These are phyloP conservation scores for Aspergillus carlsbadensis DNA, from an alignment of 495 filamentous ascomycete species.

Conservation along the genomic window DNA sequence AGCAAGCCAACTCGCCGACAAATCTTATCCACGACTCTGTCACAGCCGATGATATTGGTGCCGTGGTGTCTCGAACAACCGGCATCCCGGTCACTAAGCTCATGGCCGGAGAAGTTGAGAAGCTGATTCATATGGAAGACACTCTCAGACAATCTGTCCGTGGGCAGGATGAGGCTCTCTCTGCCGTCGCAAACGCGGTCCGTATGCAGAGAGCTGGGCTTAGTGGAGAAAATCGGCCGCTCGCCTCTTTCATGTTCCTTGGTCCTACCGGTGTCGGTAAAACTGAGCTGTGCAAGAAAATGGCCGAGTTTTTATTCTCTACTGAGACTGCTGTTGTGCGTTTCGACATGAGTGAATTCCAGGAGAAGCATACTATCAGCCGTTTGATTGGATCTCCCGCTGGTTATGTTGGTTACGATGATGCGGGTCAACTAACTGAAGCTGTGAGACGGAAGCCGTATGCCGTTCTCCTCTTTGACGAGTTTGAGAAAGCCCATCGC, in stretches of 20 bases:
- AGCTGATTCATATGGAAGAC: conserved; percentile 93
- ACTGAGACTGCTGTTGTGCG: conserved; percentile 86
- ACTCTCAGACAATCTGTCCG: conserved; percentile 78
- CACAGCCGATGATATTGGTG: conserved; percentile 87
- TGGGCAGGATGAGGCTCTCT: conserved; percentile 91
- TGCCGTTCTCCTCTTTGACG: conserved; percentile 91
- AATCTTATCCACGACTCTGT: conserved; percentile 86
- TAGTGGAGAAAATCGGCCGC: conserved; percentile 83
- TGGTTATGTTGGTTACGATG: conserved; percentile 95
- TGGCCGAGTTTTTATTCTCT: conserved; percentile 89
- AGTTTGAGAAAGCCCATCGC: conserved; percentile 95
- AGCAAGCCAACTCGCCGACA: conserved; percentile 47
- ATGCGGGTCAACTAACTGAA: conserved; percentile 94
- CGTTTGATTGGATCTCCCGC: conserved; percentile 89
- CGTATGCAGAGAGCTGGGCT: conserved; percentile 91
- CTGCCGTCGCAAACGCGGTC: conserved; percentile 88
- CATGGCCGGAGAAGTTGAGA: conserved; percentile 88
- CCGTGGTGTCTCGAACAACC: conserved; percentile 85
- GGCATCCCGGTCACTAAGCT: conserved; percentile 91
- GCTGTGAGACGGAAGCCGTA: conserved; percentile 95
- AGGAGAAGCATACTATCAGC: conserved; percentile 94
- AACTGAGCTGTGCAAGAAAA: conserved; percentile 95
- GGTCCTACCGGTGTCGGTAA: conserved; percentile 97
- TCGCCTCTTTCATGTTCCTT: conserved; percentile 96
- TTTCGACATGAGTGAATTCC: conserved; percentile 98